Evolutionary conservation across 2,329 filamentous ascomycete species (phyloP).

Genomic region (Aspergillus texensis): DNA sequence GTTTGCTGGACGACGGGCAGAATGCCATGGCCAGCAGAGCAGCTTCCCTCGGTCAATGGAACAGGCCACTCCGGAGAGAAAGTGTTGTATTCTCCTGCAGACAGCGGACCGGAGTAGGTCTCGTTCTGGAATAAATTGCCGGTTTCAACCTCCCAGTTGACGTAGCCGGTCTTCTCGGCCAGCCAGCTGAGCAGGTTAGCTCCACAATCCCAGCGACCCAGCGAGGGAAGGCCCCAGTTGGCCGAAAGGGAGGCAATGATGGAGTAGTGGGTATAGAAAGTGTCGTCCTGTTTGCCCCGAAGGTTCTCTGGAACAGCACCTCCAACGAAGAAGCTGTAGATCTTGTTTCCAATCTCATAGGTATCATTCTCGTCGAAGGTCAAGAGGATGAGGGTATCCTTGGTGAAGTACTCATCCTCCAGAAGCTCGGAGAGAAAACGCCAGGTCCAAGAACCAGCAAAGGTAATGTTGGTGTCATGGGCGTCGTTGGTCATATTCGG

Average conservation of each 20-base stretch:
- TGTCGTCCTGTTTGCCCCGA: conserved; percentile 67
- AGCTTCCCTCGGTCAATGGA: conserved; percentile 34
- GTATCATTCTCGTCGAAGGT: conserved; percentile 83
- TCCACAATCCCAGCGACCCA: conserved; percentile 72
- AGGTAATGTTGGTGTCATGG: conserved; percentile 72
- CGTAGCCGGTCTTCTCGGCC: conserved; percentile 63
- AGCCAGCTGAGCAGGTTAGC: conserved; percentile 69
- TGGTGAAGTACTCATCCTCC: conserved; percentile 69
- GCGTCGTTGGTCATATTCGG: conserved; percentile 66
- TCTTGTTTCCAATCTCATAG: conserved; percentile 67
- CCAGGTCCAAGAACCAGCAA: conserved; percentile 69
- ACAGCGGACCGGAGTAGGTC: conserved; percentile 55
- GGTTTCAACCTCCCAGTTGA: conserved; percentile 43
- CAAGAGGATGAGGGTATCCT: conserved; percentile 75
- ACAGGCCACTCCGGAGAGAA: conserved; percentile 33
- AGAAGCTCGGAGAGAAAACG: conserved; percentile 72
- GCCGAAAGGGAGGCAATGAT: conserved; percentile 67
- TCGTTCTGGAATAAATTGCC: conserved; percentile 54
- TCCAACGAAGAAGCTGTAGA: conserved; percentile 74
- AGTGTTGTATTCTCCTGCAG: conserved; percentile 26
- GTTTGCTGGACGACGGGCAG: conserved; percentile 35
- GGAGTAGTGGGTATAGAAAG: conserved; percentile 77
- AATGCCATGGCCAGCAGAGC: conserved; percentile 40
- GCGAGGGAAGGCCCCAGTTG: conserved; percentile 70
- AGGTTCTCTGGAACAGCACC: conserved; percentile 67